phyloP scores from a whole-genome alignment of 768 basidiomycete species.

The Antrodiella citrinella region DNA sequence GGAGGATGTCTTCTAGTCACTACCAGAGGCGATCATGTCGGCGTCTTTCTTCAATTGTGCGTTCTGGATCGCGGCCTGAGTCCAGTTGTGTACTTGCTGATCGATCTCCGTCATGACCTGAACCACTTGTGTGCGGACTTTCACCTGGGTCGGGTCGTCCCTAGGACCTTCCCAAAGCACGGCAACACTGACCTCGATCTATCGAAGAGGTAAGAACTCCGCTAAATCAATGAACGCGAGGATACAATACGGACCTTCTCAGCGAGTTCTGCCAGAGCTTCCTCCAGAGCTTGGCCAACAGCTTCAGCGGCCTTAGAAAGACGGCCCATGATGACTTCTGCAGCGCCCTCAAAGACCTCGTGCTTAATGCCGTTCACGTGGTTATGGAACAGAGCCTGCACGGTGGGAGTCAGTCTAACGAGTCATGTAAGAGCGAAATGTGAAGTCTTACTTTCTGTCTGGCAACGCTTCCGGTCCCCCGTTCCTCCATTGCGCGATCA shows the following conservation, averaged over 20 bases:
- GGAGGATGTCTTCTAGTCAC: neutral
- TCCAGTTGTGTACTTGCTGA: constrained; percentile 38
- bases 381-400: constrained; percentile 39
- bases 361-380: constrained; percentile 37
- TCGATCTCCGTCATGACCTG: constrained; percentile 30
- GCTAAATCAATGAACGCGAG: constrained; percentile 8
- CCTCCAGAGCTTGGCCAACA: constrained; percentile 40
- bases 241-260: constrained; percentile 35
- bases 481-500: constrained; percentile 43
- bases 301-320: constrained; percentile 39
- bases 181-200: constrained; percentile 48
- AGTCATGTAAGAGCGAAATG: neutral
- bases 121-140: constrained; percentile 31
- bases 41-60: constrained; percentile 1
- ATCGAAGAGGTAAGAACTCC: neutral
- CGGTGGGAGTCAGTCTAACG: neutral
- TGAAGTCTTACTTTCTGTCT: constrained; percentile 60
- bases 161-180: constrained; percentile 51
- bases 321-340: constrained; percentile 40
- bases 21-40: neutral
- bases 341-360: constrained; percentile 44
- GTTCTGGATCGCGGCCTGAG: constrained; percentile 28
- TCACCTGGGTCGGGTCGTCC: constrained; percentile 40
- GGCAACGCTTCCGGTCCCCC: constrained; percentile 48
- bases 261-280: constrained; percentile 40